Conservation (phyloP, 805 yeast species). For the Kuraishia ogatae region DNA sequence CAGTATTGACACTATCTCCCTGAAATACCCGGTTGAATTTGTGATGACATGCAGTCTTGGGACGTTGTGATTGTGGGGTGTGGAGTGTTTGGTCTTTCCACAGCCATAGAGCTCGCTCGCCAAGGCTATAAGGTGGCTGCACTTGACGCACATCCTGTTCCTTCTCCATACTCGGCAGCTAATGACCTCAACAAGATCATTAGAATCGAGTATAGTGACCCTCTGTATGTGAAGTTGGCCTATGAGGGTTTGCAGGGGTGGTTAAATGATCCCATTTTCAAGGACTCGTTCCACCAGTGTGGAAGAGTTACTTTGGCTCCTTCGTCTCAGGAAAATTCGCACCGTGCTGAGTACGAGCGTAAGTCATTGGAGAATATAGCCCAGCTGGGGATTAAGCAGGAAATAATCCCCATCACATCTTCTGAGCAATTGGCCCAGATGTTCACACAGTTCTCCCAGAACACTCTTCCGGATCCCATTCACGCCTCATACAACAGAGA, state of each 20-base stretch:
- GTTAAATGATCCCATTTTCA: slow-evolving; percentile 17
- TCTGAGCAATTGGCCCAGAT: slow-evolving; percentile 11
- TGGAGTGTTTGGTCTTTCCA: slow-evolving; percentile 27
- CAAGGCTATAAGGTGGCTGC: slow-evolving; percentile 11
- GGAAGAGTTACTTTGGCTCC: slow-evolving; percentile 25
- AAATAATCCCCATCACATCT: slow-evolving; percentile 10
- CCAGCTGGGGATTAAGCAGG: slow-evolving; percentile 15
- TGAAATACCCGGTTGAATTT: too few species aligned
- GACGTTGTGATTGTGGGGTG: slow-evolving; percentile 18
- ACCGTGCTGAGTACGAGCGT: slow-evolving; percentile 18
- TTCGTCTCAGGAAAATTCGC: slow-evolving; percentile 8
- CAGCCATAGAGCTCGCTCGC: slow-evolving; percentile 17
- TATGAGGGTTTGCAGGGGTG: slow-evolving; percentile 21
- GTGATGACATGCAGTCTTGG: not conserved
- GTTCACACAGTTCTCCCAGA: slow-evolving; percentile 12
- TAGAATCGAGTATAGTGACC: slow-evolving; percentile 22
- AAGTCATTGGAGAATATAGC: slow-evolving; percentile 14
- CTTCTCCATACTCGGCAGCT: slow-evolving; percentile 24
- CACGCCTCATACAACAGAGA: slow-evolving; percentile 16
- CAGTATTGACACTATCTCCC: too few species aligned
- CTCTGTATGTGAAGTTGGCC: slow-evolving; percentile 18
- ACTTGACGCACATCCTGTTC: slow-evolving; percentile 20
- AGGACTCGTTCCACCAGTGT: slow-evolving; percentile 13
- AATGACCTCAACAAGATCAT: slow-evolving; percentile 24
- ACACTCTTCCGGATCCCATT: slow-evolving; percentile 9